These are phyloP conservation scores for Erodium texanum DNA, from an alignment of 441 rosid genomes.

Conservation along the genomic window DNA sequence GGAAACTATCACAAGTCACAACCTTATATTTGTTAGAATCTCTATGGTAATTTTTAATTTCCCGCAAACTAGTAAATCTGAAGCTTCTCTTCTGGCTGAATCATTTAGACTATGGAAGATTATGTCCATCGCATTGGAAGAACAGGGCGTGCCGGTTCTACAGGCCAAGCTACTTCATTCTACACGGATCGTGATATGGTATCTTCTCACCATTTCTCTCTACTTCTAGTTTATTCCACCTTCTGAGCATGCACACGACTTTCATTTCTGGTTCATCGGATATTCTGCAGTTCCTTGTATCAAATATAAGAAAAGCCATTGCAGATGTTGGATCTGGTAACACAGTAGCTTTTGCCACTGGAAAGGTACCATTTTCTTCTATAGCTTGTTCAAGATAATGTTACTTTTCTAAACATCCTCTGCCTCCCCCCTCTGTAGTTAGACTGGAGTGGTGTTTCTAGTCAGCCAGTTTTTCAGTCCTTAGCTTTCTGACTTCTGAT, in stretches of 20 bases:
- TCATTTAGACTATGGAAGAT: constrained; percentile 28
- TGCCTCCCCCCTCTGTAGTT: too few relatives aligned
- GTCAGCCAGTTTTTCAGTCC: too few relatives aligned
- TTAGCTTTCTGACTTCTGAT: too few relatives aligned
- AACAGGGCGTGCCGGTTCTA: constrained; percentile 24
- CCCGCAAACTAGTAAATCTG: constrained; percentile 1
- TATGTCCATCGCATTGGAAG: constrained; percentile 24
- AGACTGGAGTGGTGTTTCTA: too few relatives aligned
- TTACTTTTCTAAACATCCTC: too few relatives aligned
- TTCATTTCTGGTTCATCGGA: background rate
- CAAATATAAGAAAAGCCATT: constrained; percentile 30
- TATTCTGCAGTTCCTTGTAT: constrained; percentile 23
- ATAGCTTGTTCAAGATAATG: too few relatives aligned
- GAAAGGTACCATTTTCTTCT: constrained; percentile 25
- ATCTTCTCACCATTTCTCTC: constrained; percentile 3
- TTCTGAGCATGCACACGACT: background rate
- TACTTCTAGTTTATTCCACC: background rate
- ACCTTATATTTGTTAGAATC: too few relatives aligned
- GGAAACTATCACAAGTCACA: background rate
- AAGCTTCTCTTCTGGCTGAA: constrained; percentile 26
- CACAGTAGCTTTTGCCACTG: constrained; percentile 30
- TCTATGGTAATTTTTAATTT: too few relatives aligned
- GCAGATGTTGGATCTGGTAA: constrained; percentile 31
- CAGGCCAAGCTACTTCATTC: constrained; percentile 32
- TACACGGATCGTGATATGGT: constrained; percentile 32